Base-by-base conservation (phyloP, 306 rosid species). In the Acacia melanoxylon region DNA sequence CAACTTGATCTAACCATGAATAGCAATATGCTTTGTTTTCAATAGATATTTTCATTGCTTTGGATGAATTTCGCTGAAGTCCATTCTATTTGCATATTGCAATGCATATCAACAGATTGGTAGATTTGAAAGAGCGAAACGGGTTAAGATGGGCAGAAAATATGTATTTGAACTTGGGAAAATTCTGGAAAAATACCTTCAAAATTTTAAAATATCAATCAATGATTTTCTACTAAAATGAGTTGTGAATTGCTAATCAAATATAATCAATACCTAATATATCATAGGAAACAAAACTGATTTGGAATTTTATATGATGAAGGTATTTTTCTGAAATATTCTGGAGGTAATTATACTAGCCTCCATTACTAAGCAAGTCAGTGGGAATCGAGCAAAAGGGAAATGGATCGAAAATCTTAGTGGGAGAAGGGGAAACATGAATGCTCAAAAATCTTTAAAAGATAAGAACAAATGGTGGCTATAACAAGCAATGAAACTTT, bases 341-440 rank as follows among this genome's bases (percentile, higher is more conserved):
- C 6, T 6, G 0, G 5, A 33, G 6, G 8, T 37, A 37, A 37
- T 37, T 37, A 37, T 37, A 37, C 41, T 35, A 27, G 70, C 69
- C 52, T 3, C 6, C 42, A 40, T 33, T 52, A 44, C 76, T 17
- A 37, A 49, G 61, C 68, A 59, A 79, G 77, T 27, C 46, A 63
- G 80, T 75, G 79, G 78, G 27, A 67, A 81, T 68, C 52, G 71
- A 25, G 75, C 24, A 40, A 27, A 66, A 45, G 48, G 63, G n/a
- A 16, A 79, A 71, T 37, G 75, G 52, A 69, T 51, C 41, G 41
- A 37, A 37, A 29, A 78, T 33, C 67, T 49, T 72, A 72, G 83
- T 76, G 86, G 86, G 82, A 41, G 80, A 48, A 74, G 75, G 62
- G 54, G 78, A 83, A 88, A 81, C 79, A 80, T 52, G 52, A 14